Percentiles rank a stretch among this genome's conserved stretches.
phyloP scores from a whole-genome alignment of 1,284 basidiomycete genomes.

The Phellopilus nigrolimitatus region DNA sequence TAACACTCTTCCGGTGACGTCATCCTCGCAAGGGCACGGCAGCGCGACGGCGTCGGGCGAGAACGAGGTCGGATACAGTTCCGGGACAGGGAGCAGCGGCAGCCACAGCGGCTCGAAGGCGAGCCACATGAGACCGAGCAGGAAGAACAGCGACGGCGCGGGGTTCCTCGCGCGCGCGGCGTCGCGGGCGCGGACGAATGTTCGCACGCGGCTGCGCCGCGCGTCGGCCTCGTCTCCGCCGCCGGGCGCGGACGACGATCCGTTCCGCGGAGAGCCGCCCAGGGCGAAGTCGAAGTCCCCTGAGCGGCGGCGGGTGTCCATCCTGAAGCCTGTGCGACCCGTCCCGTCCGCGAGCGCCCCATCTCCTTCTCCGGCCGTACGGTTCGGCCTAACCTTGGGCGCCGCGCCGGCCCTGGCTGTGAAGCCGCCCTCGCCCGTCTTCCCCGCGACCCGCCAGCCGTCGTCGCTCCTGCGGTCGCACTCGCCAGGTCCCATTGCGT shows the following conservation, averaged over 20 bases:
- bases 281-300: neutral
- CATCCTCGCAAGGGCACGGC: conserved; percentile 17
- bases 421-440: conserved; percentile 2
- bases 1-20: conserved; percentile 1
- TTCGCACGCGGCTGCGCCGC: conserved; percentile 1
- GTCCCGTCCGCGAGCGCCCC: neutral
- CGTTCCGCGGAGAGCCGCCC: neutral
- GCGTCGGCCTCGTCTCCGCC: neutral
- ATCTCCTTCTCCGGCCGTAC: neutral
- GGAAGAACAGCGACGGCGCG: conserved; percentile 1
- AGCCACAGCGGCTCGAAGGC: neutral
- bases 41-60: conserved; percentile 15
- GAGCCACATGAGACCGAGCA: neutral
- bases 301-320: too few species aligned
- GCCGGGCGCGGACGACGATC: neutral
- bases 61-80: conserved; percentile 1
- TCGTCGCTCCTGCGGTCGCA: neutral
- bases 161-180: conserved; percentile 11
- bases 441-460: conserved; percentile 1
- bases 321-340: too few species aligned
- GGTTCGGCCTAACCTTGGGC: neutral
- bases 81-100: conserved; percentile 3
- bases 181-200: neutral
- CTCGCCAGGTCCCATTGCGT: conserved; percentile 4
- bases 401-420: neutral